A percentile compares a stretch with the other conserved stretches of the same genome.
Evolutionary conservation across 2,329 filamentous ascomycete genomes (phyloP).

Genomic region (Colletotrichum liaoningense): DNA sequence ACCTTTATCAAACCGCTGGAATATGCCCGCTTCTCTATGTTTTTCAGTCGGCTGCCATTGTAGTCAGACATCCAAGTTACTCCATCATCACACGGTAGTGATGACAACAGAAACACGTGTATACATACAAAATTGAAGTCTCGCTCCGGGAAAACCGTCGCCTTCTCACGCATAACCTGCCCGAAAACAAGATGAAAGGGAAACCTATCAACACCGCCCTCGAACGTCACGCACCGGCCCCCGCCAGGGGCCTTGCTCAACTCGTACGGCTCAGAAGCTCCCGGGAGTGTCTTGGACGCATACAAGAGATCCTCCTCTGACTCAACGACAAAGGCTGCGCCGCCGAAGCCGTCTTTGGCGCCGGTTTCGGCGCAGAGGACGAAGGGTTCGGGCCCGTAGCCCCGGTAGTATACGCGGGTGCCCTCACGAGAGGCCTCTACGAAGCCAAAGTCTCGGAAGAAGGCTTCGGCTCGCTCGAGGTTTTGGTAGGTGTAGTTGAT

Average conservation of each 20-base stretch:
- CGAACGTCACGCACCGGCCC: constrained; percentile 63
- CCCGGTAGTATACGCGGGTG: constrained; percentile 67
- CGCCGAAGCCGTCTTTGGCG: constrained; percentile 62
- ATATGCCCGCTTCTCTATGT: constrained; percentile 55
- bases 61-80: neutral
- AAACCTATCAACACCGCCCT: constrained; percentile 65
- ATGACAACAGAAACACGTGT: no score
- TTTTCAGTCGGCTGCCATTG: constrained; percentile 51
- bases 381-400: constrained; percentile 71
- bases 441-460: constrained; percentile 62
- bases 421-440: constrained; percentile 49
- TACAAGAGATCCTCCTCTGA: constrained; percentile 64
- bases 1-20: constrained; percentile 49
- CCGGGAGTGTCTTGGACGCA: constrained; percentile 58
- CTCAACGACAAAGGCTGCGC: constrained; percentile 68
- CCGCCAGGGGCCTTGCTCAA: constrained; percentile 62
- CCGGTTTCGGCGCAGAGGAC: constrained; percentile 65
- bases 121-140: constrained; percentile 57
- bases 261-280: constrained; percentile 60
- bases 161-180: constrained; percentile 54
- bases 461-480: constrained; percentile 52
- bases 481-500: constrained; percentile 61
- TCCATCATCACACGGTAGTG: no score
- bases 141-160: constrained; percentile 51
- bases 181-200: constrained; percentile 69